Percentiles rank a stretch among this genome's conserved stretches.
Evolutionary conservation across 139 green algal genomes (phyloP).

Genomic region (Limnomonas spitsbergensis): DNA sequence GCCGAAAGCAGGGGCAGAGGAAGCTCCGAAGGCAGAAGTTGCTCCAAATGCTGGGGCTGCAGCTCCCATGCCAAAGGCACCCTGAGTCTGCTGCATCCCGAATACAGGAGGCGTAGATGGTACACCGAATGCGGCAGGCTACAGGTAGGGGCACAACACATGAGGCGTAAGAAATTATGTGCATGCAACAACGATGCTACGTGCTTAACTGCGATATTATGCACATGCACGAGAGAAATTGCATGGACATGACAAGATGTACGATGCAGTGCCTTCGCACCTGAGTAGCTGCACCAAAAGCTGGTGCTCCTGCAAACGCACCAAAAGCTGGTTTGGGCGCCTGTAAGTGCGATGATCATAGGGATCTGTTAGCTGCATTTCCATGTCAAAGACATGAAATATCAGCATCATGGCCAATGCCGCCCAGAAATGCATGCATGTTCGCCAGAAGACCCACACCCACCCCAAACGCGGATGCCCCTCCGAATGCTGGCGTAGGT

Average conservation of each 20-base stretch:
- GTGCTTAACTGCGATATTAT: no score
- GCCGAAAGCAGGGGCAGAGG: constrained; percentile 18
- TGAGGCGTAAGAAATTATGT: no score
- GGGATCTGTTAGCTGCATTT: no score
- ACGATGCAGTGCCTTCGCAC: background rate
- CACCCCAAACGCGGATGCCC: background rate
- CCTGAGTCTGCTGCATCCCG: background rate
- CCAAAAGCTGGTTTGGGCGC: constrained; percentile 5
- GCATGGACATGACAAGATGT: no score
- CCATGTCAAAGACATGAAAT: background rate
- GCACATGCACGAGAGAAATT: no score
- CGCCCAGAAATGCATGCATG: no score
- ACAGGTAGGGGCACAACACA: no score
- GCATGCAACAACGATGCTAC: no score
- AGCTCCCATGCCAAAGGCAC: background rate
- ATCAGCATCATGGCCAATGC: no score
- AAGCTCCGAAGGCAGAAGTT: constrained; percentile 17
- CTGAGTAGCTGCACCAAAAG: constrained; percentile 1
- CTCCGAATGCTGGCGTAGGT: background rate
- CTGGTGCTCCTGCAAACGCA: background rate
- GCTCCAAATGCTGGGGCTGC: background rate
- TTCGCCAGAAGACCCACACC: background rate
- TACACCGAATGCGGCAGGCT: constrained; percentile 14
- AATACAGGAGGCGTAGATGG: background rate
- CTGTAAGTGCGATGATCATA: no score